These are phyloP conservation scores for Hypoxylon crocopeplum DNA, from an alignment of 495 filamentous ascomycete genomes.

Conservation along the genomic window DNA sequence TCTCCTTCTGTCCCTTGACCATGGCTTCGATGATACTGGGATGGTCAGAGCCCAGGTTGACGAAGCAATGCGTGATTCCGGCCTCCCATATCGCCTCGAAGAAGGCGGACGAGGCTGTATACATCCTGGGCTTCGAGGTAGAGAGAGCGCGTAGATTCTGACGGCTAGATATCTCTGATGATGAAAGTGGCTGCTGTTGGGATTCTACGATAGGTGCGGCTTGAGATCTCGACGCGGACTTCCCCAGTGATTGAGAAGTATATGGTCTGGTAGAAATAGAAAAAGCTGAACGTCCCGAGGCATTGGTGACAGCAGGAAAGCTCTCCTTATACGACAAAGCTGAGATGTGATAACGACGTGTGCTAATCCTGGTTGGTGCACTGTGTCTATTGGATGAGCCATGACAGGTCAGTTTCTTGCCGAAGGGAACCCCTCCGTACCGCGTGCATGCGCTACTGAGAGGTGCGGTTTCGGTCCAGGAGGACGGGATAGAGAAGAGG, in stretches of 20 bases:
- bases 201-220: not conserved
- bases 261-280: slow-evolving; percentile 6
- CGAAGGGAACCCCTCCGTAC: slow-evolving; percentile 24
- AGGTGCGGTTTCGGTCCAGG: slow-evolving; percentile 28
- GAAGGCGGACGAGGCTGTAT: slow-evolving; percentile 72
- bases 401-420: slow-evolving; percentile 16
- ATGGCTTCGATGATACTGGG: slow-evolving; percentile 95
- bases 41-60: slow-evolving; percentile 95
- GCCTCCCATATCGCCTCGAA: slow-evolving; percentile 96
- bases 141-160: slow-evolving; percentile 8
- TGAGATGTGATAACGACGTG: not conserved
- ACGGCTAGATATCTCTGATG: slow-evolving; percentile 2
- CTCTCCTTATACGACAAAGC: slow-evolving; percentile 4
- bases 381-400: slow-evolving; percentile 11
- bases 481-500: slow-evolving; percentile 5
- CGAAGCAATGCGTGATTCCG: slow-evolving; percentile 88
- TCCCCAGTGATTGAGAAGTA: not conserved
- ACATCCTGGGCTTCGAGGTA: slow-evolving; percentile 45
- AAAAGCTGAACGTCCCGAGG: not conserved
- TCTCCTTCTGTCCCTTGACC: slow-evolving; percentile 78
- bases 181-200: slow-evolving; percentile 2
- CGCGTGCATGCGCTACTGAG: slow-evolving; percentile 16
- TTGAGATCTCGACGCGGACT: not conserved
- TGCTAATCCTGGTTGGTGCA: not conserved
- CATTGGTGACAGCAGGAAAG: not conserved